phyloP scores from a whole-genome alignment of 2,329 filamentous ascomycete species.

The Fusarium duplospermum region DNA sequence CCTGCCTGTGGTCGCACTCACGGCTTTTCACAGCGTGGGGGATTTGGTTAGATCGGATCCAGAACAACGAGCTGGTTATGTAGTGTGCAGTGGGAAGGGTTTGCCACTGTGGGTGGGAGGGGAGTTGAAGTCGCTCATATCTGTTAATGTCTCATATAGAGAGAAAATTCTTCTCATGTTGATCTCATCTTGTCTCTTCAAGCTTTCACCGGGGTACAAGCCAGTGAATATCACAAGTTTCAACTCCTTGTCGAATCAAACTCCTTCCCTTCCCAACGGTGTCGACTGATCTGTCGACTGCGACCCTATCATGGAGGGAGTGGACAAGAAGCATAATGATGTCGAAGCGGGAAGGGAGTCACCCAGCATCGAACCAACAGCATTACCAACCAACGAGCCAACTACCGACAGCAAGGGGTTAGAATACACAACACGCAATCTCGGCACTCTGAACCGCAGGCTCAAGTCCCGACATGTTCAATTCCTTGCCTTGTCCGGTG shows the following conservation, averaged over 20 bases:
- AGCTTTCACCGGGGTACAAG: neutral
- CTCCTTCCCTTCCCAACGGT: neutral
- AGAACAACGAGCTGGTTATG: neutral
- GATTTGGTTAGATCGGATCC: neutral
- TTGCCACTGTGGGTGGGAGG: neutral
- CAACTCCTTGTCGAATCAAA: neutral
- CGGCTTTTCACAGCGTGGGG: neutral
- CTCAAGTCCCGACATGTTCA: slow-evolving; percentile 16
- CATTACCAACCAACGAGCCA: slow-evolving; percentile 12
- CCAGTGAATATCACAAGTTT: neutral
- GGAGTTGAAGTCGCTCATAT: neutral
- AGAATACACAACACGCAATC: slow-evolving; percentile 21
- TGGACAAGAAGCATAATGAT: slow-evolving; percentile 12
- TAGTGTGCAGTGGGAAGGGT: neutral
- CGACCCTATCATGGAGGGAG: slow-evolving; percentile 7
- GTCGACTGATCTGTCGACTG: neutral
- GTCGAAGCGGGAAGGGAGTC: slow-evolving; percentile 20
- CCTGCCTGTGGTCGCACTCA: neutral
- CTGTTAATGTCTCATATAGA: neutral
- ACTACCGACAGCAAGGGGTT: slow-evolving; percentile 6
- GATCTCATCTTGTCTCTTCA: neutral
- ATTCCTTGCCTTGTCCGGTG: slow-evolving; percentile 4
- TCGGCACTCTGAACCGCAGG: slow-evolving; percentile 28
- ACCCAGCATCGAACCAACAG: slow-evolving; percentile 22
- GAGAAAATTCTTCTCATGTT: neutral